Percentiles rank a stretch among this genome's conserved stretches.
phyloP scores from a whole-genome alignment of 2,329 filamentous ascomycete species.

The Fusarium napiforme region DNA sequence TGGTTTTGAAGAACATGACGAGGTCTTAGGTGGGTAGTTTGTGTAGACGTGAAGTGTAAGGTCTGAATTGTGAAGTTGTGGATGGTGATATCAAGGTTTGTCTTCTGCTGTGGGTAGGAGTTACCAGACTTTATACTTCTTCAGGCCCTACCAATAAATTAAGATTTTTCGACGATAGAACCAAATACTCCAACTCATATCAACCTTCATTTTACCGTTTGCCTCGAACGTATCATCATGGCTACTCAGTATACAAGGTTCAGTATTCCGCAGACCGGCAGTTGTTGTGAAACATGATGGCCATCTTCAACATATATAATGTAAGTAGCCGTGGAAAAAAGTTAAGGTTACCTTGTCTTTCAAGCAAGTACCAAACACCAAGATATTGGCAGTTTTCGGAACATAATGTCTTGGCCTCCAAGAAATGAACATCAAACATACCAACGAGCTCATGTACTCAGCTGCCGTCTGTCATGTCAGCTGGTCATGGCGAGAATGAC shows the following conservation, averaged over 20 bases:
- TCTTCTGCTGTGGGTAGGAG: background rate
- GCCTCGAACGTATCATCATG: background rate
- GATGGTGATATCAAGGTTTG: background rate
- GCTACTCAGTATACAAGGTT: slow-evolving; percentile 1
- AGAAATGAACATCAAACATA: background rate
- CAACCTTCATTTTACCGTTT: background rate
- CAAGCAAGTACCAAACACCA: background rate
- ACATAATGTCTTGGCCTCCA: background rate
- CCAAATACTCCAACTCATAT: background rate
- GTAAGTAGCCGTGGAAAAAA: background rate
- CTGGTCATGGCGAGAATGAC: background rate
- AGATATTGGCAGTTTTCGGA: background rate
- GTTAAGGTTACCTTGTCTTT: accelerated
- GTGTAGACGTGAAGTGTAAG: background rate
- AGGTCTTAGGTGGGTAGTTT: background rate
- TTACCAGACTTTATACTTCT: slow-evolving; percentile 9
- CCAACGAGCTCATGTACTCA: background rate
- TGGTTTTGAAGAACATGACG: slow-evolving; percentile 21
- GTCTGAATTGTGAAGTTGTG: background rate
- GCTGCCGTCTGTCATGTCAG: background rate
- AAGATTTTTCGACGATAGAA: background rate
- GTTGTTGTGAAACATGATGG: background rate
- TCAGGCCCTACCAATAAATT: background rate
- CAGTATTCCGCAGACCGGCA: slow-evolving; percentile 3
- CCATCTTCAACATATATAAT: background rate